Evolutionary conservation across 1,139 yeast genomes (phyloP), one percentile per base, ranked within the genome.

Genomic region (Meyerozyma athensensis): DNA sequence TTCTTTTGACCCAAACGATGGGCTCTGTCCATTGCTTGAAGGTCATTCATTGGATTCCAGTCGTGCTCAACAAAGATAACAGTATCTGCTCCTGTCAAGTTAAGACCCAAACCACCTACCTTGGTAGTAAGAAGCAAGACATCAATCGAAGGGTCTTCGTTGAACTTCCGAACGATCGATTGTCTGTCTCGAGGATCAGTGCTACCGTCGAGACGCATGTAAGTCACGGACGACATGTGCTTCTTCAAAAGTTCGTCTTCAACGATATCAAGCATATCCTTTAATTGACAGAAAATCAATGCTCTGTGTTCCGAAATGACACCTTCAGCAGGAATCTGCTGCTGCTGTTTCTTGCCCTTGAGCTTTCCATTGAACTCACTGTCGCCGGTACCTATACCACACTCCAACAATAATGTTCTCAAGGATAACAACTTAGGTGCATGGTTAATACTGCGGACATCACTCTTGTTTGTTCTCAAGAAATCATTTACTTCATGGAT

Each of bases 41-140:
- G 70, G 67, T 94, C 99, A 56, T 89, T 92, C 99, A 94, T 94
- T 18, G 99, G 98, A 58, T 94, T 94, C 99, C 99, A 94, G 61
- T 94, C 99, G 56, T 94, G 99, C 56, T 94, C 99, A 28, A 94
- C 95, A 64, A 94, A 94, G 10, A 94, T 92, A 36, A 94, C 99
- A 0, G 98, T 94, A 57, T 94, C 99, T 0, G 98, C 98, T 45
- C 99, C 98, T 0, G 99, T 94, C 58, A 94, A 72, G 57, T 94
- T 94, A 54, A 94, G 78, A 9, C 99, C 99, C 43, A 94, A 73
- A 18, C 99, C 99, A 57, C 99, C 99, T 34, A 94, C 99, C 59
- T 92, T 95, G 0, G 99, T 94, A 0, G 98, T 94, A 50, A 94
- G 68, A 33, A 94, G 68, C 39, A 94, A 64, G 19, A 94, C 89